Evolutionary conservation across 305 asterid species (phyloP).

Genomic region (Fraxinus albicans): DNA sequence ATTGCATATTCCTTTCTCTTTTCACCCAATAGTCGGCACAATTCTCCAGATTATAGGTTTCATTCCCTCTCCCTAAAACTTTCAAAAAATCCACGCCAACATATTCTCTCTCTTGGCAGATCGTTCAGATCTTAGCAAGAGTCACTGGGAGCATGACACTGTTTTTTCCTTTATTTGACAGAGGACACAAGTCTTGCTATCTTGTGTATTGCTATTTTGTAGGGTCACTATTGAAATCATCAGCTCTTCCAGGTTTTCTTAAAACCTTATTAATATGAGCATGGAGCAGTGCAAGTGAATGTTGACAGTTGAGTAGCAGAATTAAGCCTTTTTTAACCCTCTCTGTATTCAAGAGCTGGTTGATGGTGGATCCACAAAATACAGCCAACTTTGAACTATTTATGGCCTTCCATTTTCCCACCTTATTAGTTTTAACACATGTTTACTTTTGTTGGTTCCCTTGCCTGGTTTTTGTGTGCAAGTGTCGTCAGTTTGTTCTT

Average conservation of each 20-base stretch:
- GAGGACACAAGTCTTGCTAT: not conserved
- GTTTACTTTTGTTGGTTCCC: not conserved
- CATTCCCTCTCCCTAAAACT: not conserved
- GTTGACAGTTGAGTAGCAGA: not conserved
- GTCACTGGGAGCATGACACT: not conserved
- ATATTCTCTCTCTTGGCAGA: not conserved
- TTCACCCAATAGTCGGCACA: not conserved
- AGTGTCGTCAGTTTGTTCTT: not conserved
- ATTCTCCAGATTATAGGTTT: not conserved
- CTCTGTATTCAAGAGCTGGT: not conserved
- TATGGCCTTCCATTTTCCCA: not conserved
- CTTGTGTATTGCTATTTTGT: not conserved
- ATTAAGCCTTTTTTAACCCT: not conserved
- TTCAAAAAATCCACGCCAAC: not conserved
- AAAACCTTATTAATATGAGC: not conserved
- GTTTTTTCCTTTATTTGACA: not conserved
- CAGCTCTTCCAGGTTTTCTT: not conserved
- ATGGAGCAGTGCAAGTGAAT: not conserved
- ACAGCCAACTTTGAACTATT: not conserved
- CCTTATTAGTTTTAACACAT: not conserved
- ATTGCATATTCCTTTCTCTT: not conserved
- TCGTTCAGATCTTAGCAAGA: not conserved
- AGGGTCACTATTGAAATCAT: not conserved
- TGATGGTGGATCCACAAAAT: not conserved
- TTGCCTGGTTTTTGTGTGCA: not conserved